phyloP scores from a whole-genome alignment of 768 basidiomycete species.

The Psilocybe tampanensis region DNA sequence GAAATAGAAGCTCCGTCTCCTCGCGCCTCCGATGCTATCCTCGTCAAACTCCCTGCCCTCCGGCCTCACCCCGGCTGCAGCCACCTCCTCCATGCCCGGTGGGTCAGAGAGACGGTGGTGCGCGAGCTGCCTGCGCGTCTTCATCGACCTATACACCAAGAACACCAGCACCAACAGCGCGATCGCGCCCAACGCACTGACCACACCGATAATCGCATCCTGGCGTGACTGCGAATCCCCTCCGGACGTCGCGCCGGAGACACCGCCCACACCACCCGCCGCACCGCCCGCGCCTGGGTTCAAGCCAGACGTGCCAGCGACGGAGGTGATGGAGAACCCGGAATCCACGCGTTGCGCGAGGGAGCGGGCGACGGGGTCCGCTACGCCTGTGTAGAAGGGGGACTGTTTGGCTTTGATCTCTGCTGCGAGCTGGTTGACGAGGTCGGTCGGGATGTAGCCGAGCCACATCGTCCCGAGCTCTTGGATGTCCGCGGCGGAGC shows the following conservation, averaged over 20 bases:
- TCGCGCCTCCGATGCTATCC: conserved; percentile 71
- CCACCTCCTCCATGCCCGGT: conserved; percentile 23
- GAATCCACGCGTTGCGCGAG: conserved; percentile 75
- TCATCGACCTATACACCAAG: conserved; percentile 70
- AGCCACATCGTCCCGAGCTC: conserved; percentile 71
- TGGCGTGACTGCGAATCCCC: conserved; percentile 45
- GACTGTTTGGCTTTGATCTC: conserved; percentile 66
- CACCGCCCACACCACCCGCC: conserved; percentile 23
- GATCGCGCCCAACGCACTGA: conserved; percentile 78
- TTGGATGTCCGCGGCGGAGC: conserved; percentile 43
- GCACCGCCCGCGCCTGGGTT: conserved; percentile 1
- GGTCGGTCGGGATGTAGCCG: conserved; percentile 60
- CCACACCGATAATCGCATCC: conserved; percentile 91
- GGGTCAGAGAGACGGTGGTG: conserved; percentile 75
- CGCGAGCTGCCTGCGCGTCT: conserved; percentile 65
- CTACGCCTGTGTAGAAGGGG: conserved; percentile 60
- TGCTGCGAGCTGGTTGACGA: conserved; percentile 62
- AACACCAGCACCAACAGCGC: conserved; percentile 72
- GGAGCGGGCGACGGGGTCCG: conserved; percentile 43
- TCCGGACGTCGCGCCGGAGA: background rate
- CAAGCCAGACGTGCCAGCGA: conserved; percentile 27
- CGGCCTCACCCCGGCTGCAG: conserved; percentile 47
- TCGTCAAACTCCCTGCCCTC: conserved; percentile 78
- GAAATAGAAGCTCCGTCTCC: conserved; percentile 82
- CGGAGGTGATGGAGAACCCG: conserved; percentile 58